phyloP scores from a whole-genome alignment of 768 basidiomycete species.

The Psilocybe sp. region DNA sequence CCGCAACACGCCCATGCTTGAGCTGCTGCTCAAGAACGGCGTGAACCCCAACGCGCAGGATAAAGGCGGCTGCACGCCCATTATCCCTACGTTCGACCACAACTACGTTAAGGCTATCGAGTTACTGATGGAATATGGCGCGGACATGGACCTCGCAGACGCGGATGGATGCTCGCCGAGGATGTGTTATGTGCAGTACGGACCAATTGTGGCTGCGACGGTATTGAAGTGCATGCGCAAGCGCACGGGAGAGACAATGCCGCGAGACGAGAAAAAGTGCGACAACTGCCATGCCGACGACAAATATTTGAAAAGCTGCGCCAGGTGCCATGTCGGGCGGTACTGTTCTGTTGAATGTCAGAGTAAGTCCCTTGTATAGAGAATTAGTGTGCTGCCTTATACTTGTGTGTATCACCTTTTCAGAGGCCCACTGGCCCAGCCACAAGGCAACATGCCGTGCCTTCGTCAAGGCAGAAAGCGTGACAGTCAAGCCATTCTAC shows the following conservation, averaged over 20 bases:
- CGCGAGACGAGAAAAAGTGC: slow-evolving; percentile 43
- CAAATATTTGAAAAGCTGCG: slow-evolving; percentile 37
- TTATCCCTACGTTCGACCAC: slow-evolving; percentile 30
- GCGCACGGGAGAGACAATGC: slow-evolving; percentile 38
- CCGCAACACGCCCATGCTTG: slow-evolving; percentile 28
- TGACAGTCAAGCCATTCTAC: slow-evolving; percentile 47
- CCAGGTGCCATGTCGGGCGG: slow-evolving; percentile 39
- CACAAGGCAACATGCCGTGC: slow-evolving; percentile 49
- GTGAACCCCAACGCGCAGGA: slow-evolving; percentile 50
- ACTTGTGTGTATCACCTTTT: not conserved
- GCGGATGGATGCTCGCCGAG: slow-evolving; percentile 34
- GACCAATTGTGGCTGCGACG: slow-evolving; percentile 41
- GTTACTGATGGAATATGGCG: slow-evolving; percentile 47
- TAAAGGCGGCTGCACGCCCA: slow-evolving; percentile 44
- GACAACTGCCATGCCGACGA: slow-evolving; percentile 28
- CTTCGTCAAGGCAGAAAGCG: slow-evolving; percentile 39
- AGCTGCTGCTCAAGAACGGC: slow-evolving; percentile 39
- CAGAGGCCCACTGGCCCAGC: slow-evolving; percentile 40
- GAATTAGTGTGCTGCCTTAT: not conserved
- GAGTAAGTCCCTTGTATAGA: slow-evolving; percentile 28
- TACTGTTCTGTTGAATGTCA: slow-evolving; percentile 60
- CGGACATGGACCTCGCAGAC: slow-evolving; percentile 38
- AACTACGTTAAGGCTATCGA: slow-evolving; percentile 33
- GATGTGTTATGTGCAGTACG: slow-evolving; percentile 28
- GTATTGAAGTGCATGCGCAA: slow-evolving; percentile 46